Base-by-base conservation (phyloP, 306 rosid species). In the Cucurbita argyrosperma region DNA sequence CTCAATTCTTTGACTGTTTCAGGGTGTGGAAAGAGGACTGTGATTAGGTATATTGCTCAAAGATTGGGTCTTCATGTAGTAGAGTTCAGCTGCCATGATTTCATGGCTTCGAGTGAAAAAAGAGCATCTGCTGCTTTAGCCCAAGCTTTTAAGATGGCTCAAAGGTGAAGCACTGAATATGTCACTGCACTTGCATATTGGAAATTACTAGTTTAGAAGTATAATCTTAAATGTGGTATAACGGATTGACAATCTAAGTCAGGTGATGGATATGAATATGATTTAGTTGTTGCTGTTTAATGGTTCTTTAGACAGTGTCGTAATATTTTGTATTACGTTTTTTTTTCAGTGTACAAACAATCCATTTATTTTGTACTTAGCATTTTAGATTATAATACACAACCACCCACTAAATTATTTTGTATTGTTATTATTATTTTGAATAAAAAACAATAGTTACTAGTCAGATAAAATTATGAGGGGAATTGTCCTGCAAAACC, bases 11-110 rank as follows among this genome's bases (percentile, higher is more conserved):
- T 67, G 19, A 74, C 59, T 45, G 39, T 75, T 84, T 82, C 90
- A 94, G 99, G 99, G 71, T 91, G 91, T 67, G 99, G 99, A 79
- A 91, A 91, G 88, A 89, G 99, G 82, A 91, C 95, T 15, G 89
- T 88, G 52, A 80, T 91, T 38, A 88, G 85, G 82, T 84, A 94
- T 78, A 89, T 94, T 83, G 95, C 97, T 83, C 85, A 77, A 14
- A 87, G 96, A 72, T 85, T 94, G 82, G 99, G 96, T 74, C 75
- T 91, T 83, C 97, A 91, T 78, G 92, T 94, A 73, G 97, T 94
- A 74, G 99, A 94, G 85, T 89, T 88, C 80, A 91, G 83, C 81
- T 90, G 99, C 78, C 92, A 89, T 76, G 88, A 87, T 84, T 79
- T 94, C 45, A 80, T 83, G 84, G 39, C 76, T 4, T 84, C 84